A percentile compares a stretch with the other conserved stretches of the same genome.
phyloP scores from a whole-genome alignment of 148 eudicot species.

The Amaranthus palmeri region DNA sequence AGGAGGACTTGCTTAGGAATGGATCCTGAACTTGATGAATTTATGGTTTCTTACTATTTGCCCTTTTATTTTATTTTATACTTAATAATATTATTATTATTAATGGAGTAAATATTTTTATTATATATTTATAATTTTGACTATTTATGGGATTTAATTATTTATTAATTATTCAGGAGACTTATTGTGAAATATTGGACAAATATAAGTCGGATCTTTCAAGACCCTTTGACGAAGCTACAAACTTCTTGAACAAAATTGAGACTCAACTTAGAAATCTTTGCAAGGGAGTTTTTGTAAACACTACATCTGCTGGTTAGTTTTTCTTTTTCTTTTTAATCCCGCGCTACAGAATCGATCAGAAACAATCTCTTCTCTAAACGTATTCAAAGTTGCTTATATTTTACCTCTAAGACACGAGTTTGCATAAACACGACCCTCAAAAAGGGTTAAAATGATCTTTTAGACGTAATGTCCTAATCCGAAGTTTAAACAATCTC shows the following conservation, averaged over 20 bases:
- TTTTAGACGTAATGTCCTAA: no score
- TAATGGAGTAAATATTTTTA: neutral
- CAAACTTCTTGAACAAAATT: slow-evolving; percentile 59
- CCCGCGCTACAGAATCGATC: no score
- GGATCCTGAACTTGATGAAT: slow-evolving; percentile 96
- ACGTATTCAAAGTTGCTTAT: neutral
- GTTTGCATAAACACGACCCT: no score
- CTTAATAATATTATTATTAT: neutral
- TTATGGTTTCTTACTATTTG: slow-evolving; percentile 44
- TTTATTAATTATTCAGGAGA: slow-evolving; percentile 39
- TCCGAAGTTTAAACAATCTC: no score
- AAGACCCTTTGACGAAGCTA: slow-evolving; percentile 92
- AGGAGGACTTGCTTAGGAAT: slow-evolving; percentile 40
- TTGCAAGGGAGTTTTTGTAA: slow-evolving; percentile 46
- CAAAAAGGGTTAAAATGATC: no score
- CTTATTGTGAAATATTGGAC: slow-evolving; percentile 64
- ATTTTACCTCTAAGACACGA: neutral
- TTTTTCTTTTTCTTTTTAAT: neutral
- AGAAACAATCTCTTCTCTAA: no score
- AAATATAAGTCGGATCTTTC: slow-evolving; percentile 78
- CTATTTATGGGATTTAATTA: neutral
- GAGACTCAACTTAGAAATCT: slow-evolving; percentile 63
- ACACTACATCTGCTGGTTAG: slow-evolving; percentile 29
- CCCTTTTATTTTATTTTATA: slow-evolving; percentile 4
- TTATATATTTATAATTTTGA: neutral